Conservation (phyloP, 305 asterid species). For the Salvia sclarea region DNA sequence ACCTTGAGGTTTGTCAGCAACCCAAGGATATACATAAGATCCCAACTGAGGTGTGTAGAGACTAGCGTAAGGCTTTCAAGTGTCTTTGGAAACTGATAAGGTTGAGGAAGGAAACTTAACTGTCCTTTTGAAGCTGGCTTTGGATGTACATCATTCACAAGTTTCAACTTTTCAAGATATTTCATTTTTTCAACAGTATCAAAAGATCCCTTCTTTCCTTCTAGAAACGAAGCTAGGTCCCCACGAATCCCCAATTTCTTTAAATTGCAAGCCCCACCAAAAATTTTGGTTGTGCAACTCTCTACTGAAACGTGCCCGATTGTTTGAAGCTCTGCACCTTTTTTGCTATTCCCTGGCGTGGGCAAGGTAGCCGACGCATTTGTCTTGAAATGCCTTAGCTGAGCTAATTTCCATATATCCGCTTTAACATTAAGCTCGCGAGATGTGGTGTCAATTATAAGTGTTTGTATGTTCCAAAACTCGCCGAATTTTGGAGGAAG, state of each 20-base stretch:
- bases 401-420: background rate
- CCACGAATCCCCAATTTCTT: slow-evolving; percentile 12
- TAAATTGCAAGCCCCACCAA: background rate
- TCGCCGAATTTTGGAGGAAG: slow-evolving; percentile 11
- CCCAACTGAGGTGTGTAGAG: slow-evolving; percentile 15
- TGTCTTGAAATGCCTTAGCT: slow-evolving; percentile 16
- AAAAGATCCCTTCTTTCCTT: background rate
- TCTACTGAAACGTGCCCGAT: background rate
- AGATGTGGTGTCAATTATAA: background rate
- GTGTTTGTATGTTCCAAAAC: slow-evolving; percentile 9
- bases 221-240: background rate
- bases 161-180: slow-evolving; percentile 16
- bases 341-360: background rate
- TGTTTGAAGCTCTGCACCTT: background rate
- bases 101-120: slow-evolving; percentile 33
- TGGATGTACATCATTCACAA: slow-evolving; percentile 8
- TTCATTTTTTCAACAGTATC: background rate
- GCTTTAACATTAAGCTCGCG: background rate
- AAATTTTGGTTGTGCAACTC: slow-evolving; percentile 1
- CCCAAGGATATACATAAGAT: slow-evolving; percentile 32
- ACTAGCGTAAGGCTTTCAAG: slow-evolving; percentile 27
- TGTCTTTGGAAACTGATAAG: slow-evolving; percentile 22
- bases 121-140: too few relatives aligned
- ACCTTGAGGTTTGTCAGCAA: slow-evolving; percentile 26
- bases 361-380: slow-evolving; percentile 8